phyloP scores from a whole-genome alignment of 1,284 basidiomycete genomes.

The Taiwanofungus camphoratus region DNA sequence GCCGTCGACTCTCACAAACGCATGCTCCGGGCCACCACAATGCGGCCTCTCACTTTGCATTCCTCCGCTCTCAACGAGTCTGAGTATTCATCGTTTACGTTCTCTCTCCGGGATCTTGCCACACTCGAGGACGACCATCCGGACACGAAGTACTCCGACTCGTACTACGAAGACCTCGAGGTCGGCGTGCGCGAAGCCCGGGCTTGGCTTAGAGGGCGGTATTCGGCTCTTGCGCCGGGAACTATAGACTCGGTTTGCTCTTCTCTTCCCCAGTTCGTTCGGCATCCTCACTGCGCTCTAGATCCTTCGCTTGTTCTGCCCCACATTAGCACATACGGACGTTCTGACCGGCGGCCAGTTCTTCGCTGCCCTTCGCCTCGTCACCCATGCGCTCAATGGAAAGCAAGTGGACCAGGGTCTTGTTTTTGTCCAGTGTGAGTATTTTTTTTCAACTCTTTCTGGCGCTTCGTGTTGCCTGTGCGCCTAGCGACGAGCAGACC shows the following conservation, averaged over 20 bases:
- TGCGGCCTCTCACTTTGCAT: constrained; percentile 60
- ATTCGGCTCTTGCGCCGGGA: constrained; percentile 43
- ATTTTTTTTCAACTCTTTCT: background rate
- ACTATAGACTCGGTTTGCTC: constrained; percentile 55
- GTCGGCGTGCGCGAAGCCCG: constrained; percentile 60
- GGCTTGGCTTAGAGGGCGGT: constrained; percentile 71
- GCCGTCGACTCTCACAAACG: no score
- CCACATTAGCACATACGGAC: constrained; percentile 44
- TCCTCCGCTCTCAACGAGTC: constrained; percentile 66
- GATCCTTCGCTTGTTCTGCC: constrained; percentile 62
- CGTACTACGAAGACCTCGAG: constrained; percentile 42
- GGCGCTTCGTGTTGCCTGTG: background rate
- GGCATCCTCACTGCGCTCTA: constrained; percentile 21
- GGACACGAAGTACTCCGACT: constrained; percentile 33
- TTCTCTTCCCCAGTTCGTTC: constrained; percentile 2
- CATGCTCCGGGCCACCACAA: no score
- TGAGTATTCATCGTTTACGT: constrained; percentile 62
- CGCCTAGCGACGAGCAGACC: no score
- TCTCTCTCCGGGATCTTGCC: constrained; percentile 52
- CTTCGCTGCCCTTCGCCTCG: constrained; percentile 63
- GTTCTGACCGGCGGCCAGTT: constrained; percentile 63
- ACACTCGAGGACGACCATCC: constrained; percentile 28
- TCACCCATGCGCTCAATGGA: constrained; percentile 56
- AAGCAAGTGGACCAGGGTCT: constrained; percentile 53
- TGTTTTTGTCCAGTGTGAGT: constrained; percentile 67